Conservation (phyloP, 495 filamentous ascomycete genomes). For the Tuber calosporum region DNA sequence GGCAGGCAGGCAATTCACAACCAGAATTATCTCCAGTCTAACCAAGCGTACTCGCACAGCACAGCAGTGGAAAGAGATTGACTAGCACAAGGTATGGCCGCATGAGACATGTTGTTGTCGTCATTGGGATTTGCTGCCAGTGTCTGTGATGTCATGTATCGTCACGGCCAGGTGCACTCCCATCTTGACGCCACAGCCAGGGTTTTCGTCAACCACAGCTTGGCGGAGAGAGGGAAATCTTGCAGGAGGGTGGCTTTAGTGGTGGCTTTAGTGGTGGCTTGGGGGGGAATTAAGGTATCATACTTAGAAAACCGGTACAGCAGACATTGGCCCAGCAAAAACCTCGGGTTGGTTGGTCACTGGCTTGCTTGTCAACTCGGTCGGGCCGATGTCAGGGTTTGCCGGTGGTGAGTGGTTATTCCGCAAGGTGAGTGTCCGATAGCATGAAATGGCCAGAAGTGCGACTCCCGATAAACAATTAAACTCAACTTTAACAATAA, state of each 20-base stretch:
- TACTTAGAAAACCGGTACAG: neutral
- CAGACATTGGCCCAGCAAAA: neutral
- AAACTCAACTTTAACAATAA: neutral
- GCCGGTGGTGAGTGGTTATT: neutral
- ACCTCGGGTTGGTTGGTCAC: neutral
- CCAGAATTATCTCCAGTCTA: too few species aligned
- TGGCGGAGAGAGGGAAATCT: neutral
- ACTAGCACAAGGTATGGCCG: neutral
- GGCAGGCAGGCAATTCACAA: neutral
- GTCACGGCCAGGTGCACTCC: conserved; percentile 12
- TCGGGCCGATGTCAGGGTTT: neutral
- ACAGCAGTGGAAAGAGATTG: neutral
- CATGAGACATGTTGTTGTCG: neutral
- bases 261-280: neutral
- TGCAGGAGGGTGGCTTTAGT: neutral
- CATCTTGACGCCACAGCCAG: neutral
- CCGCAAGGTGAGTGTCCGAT: neutral
- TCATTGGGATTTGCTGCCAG: neutral
- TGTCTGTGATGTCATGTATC: conserved; percentile 25
- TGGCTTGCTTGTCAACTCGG: too few species aligned
- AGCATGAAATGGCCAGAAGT: neutral
- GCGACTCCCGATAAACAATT: neutral
- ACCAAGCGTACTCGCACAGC: neutral
- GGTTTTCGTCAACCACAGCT: neutral
- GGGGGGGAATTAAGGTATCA: neutral